Evolutionary conservation across 495 filamentous ascomycete species (phyloP).

Genomic region (Pseudotulostoma volvatum): DNA sequence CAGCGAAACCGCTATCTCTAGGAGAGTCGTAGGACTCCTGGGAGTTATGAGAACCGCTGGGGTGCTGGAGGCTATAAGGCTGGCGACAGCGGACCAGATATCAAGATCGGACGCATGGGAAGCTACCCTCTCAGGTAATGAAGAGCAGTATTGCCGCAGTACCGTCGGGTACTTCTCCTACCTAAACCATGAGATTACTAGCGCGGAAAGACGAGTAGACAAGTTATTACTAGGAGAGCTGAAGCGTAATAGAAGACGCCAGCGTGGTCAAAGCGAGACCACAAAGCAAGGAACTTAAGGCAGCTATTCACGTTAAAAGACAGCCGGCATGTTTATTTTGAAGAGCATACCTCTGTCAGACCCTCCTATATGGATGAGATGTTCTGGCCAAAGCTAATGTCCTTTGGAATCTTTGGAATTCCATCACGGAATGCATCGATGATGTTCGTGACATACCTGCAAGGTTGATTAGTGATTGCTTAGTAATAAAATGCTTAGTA

Average conservation of each 20-base stretch:
- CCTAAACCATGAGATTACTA: not conserved
- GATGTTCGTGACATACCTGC: not conserved
- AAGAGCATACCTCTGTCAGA: not conserved
- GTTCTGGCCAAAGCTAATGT: not conserved
- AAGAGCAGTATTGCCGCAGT: not conserved
- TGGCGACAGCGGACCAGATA: not conserved
- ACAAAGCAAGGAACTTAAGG: not conserved
- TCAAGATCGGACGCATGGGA: not conserved
- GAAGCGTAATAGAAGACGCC: not conserved
- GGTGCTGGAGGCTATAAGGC: not conserved
- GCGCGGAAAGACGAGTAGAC: not conserved
- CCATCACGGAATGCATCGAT: not conserved
- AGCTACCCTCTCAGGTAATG: not conserved
- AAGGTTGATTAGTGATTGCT: too few species aligned
- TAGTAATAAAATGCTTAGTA: too few species aligned
- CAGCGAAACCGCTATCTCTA: not conserved
- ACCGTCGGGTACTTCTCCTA: not conserved
- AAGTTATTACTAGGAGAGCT: not conserved
- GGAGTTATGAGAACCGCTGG: not conserved
- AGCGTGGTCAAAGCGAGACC: not conserved
- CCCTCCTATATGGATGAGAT: not conserved
- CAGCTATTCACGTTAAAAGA: not conserved
- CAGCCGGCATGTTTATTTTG: not conserved
- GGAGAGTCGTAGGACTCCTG: not conserved
- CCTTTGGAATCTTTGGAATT: not conserved